Conservation (phyloP, 148 eudicot genomes). For the Agrostemma githago region DNA sequence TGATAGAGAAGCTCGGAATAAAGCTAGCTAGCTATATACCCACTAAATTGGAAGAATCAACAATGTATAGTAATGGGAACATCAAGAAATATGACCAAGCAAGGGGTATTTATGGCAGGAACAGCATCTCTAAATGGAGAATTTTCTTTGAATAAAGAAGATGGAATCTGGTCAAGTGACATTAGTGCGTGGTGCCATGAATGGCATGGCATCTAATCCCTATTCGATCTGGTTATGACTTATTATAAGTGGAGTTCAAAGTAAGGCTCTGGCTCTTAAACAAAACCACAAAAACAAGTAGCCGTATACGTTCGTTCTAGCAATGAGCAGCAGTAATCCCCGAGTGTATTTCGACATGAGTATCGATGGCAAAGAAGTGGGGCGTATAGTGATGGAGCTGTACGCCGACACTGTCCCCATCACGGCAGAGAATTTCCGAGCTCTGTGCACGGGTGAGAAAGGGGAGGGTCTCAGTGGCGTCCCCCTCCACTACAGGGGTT, state of each 20-base stretch:
- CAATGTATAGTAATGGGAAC: neutral
- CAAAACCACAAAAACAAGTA: neutral
- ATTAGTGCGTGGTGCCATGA: too few species aligned
- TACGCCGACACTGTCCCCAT: conserved; percentile 3
- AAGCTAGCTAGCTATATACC: conserved; percentile 23
- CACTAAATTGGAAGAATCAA: conserved; percentile 49
- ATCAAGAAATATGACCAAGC: neutral
- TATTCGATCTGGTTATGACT: neutral
- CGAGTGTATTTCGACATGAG: conserved; percentile 12
- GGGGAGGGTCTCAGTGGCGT: neutral
- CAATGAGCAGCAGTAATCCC: conserved; percentile 7
- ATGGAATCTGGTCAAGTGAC: neutral
- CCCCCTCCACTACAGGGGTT: conserved; percentile 13
- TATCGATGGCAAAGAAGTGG: neutral
- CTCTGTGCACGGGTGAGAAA: conserved; percentile 13
- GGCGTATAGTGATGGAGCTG: conserved; percentile 12
- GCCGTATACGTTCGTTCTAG: too few species aligned
- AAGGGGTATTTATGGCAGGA: neutral
- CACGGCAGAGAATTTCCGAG: conserved; percentile 12
- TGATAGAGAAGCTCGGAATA: too few species aligned
- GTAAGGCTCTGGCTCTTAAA: neutral
- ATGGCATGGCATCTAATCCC: conserved; percentile 7
- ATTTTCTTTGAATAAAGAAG: neutral
- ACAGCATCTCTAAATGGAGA: neutral
- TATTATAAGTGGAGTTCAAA: too few species aligned